Evolutionary conservation across 2,329 filamentous ascomycete genomes (phyloP), one percentile per base, ranked within the genome.

Genomic region (Pseudocercospora fijiensis): DNA sequence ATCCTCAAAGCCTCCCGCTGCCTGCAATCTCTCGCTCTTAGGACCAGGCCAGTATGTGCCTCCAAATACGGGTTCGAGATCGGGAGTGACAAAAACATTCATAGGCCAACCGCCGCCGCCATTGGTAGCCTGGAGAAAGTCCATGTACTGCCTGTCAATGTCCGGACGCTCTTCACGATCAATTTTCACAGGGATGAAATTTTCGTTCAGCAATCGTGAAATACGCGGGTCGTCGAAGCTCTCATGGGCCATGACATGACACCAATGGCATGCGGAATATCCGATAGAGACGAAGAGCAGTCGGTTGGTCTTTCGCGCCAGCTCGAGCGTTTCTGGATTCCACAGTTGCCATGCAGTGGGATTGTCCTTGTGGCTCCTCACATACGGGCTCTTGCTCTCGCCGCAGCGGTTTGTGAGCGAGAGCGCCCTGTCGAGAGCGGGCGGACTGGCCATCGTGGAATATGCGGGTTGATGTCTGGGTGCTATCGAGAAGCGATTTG

Each of bases 71-170:
- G 95, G 95, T 73, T 96, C 89, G 26, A 98, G 84, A 70, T 96
- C 89, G 0, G 95, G 92, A 0, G 95, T 99, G 28, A 98, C 84
- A 75, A 99, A 98, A n/a, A 96, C 88, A 74, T 97, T 98, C 65
- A 98, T 80, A 0, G 95, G 95, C 93, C 95, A 98, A 43, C 95
- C 95, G 9, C 92, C 94, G 1, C 86, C 89, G 20, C 90, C 92
- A 63, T 90, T 96, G 10, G 95, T 94, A 1, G 94, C 94, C 76
- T 97, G 92, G 45, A 96, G 89, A 77, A 96, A 99, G 80, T 96
- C 96, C 92, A 97, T 97, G 77, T 98, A 98, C 68, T 98, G 93
- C 66, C 90, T 88, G 74, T 99, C 95, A 68, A 98, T 87, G 74
- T 98, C 93, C 8, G 94, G 94, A 26, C 94, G 88, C 78, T 96